Base-by-base conservation (phyloP, 306 rosid species). In the Ceratonia siliqua region DNA sequence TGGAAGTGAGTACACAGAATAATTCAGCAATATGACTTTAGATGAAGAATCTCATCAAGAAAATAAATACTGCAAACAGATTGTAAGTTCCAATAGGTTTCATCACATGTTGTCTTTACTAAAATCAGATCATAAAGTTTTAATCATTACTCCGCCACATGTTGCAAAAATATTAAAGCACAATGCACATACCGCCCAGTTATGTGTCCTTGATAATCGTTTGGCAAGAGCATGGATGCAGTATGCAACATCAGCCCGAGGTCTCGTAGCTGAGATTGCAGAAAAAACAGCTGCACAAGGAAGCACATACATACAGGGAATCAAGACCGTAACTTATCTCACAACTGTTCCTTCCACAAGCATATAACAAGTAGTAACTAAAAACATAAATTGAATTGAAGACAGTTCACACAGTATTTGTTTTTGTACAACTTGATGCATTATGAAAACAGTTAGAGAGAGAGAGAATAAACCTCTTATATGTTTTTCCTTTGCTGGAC, bases 241-340 rank as follows among this genome's bases (percentile, higher is more conserved):
- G 78, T 95, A 95, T 28, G 99, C 99, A 67, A 95, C 99, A 86
- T 95, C 99, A 3, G 99, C 99, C 27, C 99, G 84, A 62, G 99
- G 98, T 82, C 97, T 87, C 24, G 99, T 90, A 56, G 99, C 99
- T 61, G 97, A 95, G 87, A 92, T 78, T n/a, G 97, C 99, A 21
- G 98, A 83, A 63, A 92, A 95, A 58, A 95, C 87, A 70, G 99
- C 99, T 95, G 90, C 84, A 78, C 79, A 36, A 58, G 71, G 53
- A 78, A 80, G 67, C 45, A 74, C 30, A 83, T 9, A n/a, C 78
- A 55, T 82, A 78, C 25, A 58, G 24, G 22, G 14, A 54, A 65
- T 78, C 68, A 74, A 71, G 55, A 71, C 54, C 33, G 68, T 54
- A 35, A 33, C 56, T 11, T 21, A 65, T 25, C 42, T 54, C 50